A percentile compares a stretch with the other conserved stretches of the same genome.
These are phyloP conservation scores for Parmelia sp. DNA, from an alignment of 495 filamentous ascomycete genomes.

Conservation along the genomic window DNA sequence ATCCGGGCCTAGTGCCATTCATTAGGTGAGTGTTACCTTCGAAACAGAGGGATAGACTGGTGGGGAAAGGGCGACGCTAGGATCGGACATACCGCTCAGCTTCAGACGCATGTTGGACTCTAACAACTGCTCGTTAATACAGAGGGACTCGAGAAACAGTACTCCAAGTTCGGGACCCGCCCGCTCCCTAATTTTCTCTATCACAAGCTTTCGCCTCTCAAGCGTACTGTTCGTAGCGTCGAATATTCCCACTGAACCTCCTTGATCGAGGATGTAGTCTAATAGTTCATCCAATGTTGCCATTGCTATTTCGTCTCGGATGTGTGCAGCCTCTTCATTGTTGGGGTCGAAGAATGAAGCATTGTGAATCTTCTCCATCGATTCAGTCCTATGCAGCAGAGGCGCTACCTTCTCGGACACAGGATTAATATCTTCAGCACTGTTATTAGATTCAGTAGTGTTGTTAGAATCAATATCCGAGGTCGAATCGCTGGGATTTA, in stretches of 20 bases:
- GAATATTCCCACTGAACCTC: conserved; percentile 92
- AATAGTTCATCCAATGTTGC: conserved; percentile 88
- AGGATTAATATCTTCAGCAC: background rate
- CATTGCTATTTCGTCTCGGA: conserved; percentile 86
- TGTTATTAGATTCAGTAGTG: conserved; percentile 18
- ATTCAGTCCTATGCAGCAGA: conserved; percentile 1
- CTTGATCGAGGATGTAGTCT: conserved; percentile 73
- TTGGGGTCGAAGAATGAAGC: conserved; percentile 91
- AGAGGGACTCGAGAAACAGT: conserved; percentile 89
- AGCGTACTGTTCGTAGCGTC: conserved; percentile 97
- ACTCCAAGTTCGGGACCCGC: conserved; percentile 85
- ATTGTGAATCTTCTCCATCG: conserved; percentile 61
- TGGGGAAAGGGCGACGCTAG: background rate
- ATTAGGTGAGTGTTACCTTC: background rate
- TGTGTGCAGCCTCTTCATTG: conserved; percentile 71
- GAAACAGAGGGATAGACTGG: background rate
- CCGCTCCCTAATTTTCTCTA: conserved; percentile 71
- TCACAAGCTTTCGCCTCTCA: conserved; percentile 71
- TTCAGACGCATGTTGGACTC: conserved; percentile 98
- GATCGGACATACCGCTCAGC: conserved; percentile 38
- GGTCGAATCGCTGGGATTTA: background rate
- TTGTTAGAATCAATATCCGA: conserved; percentile 23
- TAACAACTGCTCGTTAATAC: conserved; percentile 73
- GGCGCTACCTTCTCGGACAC: conserved; percentile 1
- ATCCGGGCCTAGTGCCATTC: conserved; percentile 65